Conservation (phyloP, 441 rosid genomes). For the Populus hybrid region DNA sequence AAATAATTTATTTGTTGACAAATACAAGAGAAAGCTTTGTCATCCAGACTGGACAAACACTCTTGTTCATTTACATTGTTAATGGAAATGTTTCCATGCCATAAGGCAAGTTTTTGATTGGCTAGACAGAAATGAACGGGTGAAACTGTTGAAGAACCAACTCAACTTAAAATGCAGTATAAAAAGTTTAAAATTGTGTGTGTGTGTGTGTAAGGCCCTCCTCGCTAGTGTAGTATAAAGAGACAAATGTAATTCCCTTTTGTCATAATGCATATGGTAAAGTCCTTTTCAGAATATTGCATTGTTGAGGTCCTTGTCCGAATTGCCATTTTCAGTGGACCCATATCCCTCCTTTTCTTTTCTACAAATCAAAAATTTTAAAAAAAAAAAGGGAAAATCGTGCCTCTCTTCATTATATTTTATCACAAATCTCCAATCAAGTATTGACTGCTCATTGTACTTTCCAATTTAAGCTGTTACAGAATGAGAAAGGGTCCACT, state of each 20-base stretch:
- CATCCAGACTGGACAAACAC: neutral
- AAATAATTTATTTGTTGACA: neutral
- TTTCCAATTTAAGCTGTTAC: neutral
- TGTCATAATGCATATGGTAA: neutral
- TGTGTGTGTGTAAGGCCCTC: too few relatives aligned
- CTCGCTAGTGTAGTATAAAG: too few relatives aligned
- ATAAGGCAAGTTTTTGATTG: neutral
- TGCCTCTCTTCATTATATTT: neutral
- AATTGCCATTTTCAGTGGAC: neutral
- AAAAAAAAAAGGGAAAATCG: neutral
- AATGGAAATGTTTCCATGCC: slow-evolving; percentile 12
- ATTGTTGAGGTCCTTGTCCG: neutral
- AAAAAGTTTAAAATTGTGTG: too few relatives aligned
- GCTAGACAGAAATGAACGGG: neutral
- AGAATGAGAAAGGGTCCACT: slow-evolving; percentile 1
- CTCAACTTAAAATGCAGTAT: too few relatives aligned
- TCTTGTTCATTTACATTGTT: neutral
- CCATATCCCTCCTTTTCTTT: neutral
- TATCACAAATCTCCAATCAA: neutral
- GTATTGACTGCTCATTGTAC: neutral
- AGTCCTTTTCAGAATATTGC: slow-evolving; percentile 3
- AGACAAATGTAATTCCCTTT: too few relatives aligned
- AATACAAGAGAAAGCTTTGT: neutral
- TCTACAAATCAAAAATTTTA: neutral
- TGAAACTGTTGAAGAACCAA: too few relatives aligned